Base-by-base conservation (phyloP, 2,329 filamentous ascomycete species). In the Botryotinia narcissicola region DNA sequence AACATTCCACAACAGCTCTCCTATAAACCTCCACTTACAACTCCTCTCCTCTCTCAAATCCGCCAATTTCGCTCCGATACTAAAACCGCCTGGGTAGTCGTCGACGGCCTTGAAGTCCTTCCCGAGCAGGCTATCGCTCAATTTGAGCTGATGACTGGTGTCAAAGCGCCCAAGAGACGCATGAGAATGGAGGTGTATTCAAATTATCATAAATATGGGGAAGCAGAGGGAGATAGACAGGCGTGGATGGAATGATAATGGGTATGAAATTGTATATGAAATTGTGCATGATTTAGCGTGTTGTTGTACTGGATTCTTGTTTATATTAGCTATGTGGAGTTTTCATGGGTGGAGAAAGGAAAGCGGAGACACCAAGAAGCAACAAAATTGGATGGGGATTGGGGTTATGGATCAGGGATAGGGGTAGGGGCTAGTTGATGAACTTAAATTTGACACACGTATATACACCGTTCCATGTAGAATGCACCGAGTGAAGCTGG, bases 61-160 rank as follows among this genome's bases (percentile, higher is more conserved):
- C 76, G 80, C 3, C 73, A 71, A 25, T 74, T 81, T 20, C 86
- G 90, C 29, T 83, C 80, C 68, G 77, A 80, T 80, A 84, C 88
- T 32, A 83, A 89, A 72, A 84, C 86, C 76, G 86, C 92, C 59
- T 95, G 92, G 92, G 90, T 94, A 0, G 86, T 92, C 29, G 88
- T 94, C 81, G 91, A 94, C 78, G 92, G 92, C 0, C 83, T 95
- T 20, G 92, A 95, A 77, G 86, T 94, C 64, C 82, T 95, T 22
- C 91, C 91, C 0, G 93, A 95, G 80, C 92, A 95, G 80, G 93
- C 91, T 0, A 93, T 93, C 81, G 92, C 92, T 1, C 92, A 95
- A 78, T 95, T 95, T 79, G 93, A 95, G 81, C 82, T 95, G 3
- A 93, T 95, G 80, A 94, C 92, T 0, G 92, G 92, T 0, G 85